phyloP scores from a whole-genome alignment of 2,329 filamentous ascomycete species.

The Pseudogymnoascus sp. region DNA sequence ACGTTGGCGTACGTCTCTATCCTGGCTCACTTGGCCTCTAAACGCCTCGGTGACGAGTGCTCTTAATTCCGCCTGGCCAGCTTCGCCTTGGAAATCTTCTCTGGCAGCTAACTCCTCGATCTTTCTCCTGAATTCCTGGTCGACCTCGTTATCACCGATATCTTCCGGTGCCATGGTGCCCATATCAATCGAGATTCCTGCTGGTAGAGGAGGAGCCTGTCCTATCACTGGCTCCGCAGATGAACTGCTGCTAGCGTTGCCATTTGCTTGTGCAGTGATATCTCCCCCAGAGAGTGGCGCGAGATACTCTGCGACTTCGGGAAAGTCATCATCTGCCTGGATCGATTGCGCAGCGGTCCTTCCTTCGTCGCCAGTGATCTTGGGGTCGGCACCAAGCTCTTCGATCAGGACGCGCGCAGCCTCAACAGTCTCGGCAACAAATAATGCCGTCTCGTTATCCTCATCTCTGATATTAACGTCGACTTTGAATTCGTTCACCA shows the following conservation, averaged over 20 bases:
- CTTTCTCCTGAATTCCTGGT: constrained; percentile 73
- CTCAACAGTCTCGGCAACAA: constrained; percentile 75
- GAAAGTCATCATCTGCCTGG: constrained; percentile 67
- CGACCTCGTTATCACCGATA: constrained; percentile 56
- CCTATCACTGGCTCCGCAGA: not conserved
- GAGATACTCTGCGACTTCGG: constrained; percentile 62
- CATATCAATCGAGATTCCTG: constrained; percentile 70
- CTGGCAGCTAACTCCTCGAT: constrained; percentile 84
- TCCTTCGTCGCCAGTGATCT: constrained; percentile 62
- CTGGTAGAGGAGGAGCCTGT: constrained; percentile 56
- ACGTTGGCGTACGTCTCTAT: constrained; percentile 57
- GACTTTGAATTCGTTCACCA: constrained; percentile 70
- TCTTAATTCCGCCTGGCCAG: constrained; percentile 71
- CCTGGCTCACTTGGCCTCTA: constrained; percentile 51
- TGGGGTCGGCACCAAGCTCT: constrained; percentile 65
- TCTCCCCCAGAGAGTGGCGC: constrained; percentile 28
- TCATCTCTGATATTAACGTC: constrained; percentile 78
- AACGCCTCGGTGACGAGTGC: constrained; percentile 76
- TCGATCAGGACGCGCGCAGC: constrained; percentile 75
- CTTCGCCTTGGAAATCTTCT: constrained; percentile 73
- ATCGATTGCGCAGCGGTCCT: constrained; percentile 77
- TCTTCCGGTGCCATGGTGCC: constrained; percentile 63
- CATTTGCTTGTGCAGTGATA: constrained; percentile 25
- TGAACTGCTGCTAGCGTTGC: constrained; percentile 14
- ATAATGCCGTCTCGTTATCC: constrained; percentile 89